Base-by-base conservation (phyloP, 1,284 basidiomycete genomes). In the Ceratobasidium sp. region DNA sequence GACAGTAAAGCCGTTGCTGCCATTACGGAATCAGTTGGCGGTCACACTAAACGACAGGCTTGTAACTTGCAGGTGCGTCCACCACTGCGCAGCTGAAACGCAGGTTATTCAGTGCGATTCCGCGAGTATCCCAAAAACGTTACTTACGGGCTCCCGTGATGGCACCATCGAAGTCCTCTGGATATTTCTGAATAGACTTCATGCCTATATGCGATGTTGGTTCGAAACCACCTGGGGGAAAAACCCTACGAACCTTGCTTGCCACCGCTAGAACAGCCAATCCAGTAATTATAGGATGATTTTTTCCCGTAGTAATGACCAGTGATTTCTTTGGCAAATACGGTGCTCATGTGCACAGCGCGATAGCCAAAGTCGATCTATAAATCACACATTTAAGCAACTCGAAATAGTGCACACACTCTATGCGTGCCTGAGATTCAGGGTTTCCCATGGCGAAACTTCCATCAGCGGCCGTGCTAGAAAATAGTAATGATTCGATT, bases 291-390 rank as follows among this genome's bases (percentile, higher is more conserved):
- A 20, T 67, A 67, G 27, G n/a, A 32, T 17, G 64, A 27, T 25
- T 40, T 45, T 29, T 45, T 17, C 3, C 52, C 40, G 47, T 67
- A 67, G 34, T 67, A 67, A 10, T 17, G 35, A 13, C 31, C 27
- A 17, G 50, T 22, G 12, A 67, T 54, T 34, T 7, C 31, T 32
- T 67, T 67, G 12, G 64, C 34, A 29, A 54, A 67, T 15, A 27
- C 34, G 1, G 64, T 55, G 34, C 64, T 67, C 4, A 67, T 15
- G 22, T 67, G 64, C 3, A 67, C 64, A 17, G 64, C 64, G 15
- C 64, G 64, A 32, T 67, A 25, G 3, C 64, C 64, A 45, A 67
- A 67, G 29, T 67, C 64, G 20, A 67, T 54, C 64, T 67, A 20
- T 6, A n/a, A 29, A 22, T 6, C 7, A 22, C 22, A 25, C 6